Evolutionary conservation across 2,329 filamentous ascomycete species (phyloP).

Genomic region (Nannizziopsis barbatae): DNA sequence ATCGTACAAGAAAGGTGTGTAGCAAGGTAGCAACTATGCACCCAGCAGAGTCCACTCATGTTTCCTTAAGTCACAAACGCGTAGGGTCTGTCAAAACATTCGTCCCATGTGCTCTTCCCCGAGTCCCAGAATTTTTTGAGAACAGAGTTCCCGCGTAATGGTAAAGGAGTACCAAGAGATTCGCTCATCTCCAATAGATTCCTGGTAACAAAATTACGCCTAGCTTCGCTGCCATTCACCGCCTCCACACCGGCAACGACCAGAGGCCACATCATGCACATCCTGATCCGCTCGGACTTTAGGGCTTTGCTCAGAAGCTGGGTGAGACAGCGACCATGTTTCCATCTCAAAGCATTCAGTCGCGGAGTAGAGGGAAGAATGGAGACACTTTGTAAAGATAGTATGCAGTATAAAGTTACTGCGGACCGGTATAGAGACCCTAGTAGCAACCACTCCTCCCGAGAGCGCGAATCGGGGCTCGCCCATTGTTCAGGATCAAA

Average conservation of each 20-base stretch:
- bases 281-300: not conserved
- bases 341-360: not conserved
- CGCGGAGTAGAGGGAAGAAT: not conserved
- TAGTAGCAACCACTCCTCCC: slow-evolving; percentile 1
- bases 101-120: slow-evolving; percentile 2
- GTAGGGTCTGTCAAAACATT: slow-evolving; percentile 3
- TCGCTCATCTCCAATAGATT: slow-evolving; percentile 1
- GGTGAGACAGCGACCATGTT: not conserved
- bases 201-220: not conserved
- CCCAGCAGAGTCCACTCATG: no score
- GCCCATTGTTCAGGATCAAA: slow-evolving; percentile 1
- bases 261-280: slow-evolving; percentile 6
- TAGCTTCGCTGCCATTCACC: not conserved
- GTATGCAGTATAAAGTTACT: not conserved
- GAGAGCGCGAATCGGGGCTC: not conserved
- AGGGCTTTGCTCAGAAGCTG: not conserved
- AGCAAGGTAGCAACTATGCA: no score
- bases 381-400: slow-evolving; percentile 1
- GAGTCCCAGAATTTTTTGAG: slow-evolving; percentile 4
- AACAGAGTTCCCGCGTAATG: not conserved
- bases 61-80: not conserved
- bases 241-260: not conserved
- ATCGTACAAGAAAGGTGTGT: no score
- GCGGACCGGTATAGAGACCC: slow-evolving; percentile 1
- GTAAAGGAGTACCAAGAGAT: not conserved